Conservation (phyloP, 2,329 filamentous ascomycete species). For the Exserohilum rostratum region DNA sequence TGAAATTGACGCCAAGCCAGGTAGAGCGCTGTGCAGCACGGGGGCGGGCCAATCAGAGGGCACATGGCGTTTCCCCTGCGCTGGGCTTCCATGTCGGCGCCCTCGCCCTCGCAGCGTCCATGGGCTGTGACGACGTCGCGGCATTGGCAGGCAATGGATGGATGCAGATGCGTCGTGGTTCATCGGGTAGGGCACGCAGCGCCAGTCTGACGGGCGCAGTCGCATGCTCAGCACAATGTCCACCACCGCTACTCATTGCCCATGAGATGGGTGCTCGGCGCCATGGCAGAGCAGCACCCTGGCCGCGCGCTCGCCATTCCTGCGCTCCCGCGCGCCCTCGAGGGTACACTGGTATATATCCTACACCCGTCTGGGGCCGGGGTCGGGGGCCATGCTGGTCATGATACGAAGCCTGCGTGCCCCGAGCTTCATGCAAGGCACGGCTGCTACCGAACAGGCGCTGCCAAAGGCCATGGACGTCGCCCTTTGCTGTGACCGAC, state of each 20-base stretch:
- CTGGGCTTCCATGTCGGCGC: background rate
- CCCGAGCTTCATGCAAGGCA: slow-evolving; percentile 21
- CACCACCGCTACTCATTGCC: too few species aligned
- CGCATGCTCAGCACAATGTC: too few species aligned
- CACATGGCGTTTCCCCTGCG: slow-evolving; percentile 4
- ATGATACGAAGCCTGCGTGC: slow-evolving; percentile 18
- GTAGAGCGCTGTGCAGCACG: slow-evolving; percentile 8
- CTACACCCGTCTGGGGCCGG: background rate
- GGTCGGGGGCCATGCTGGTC: slow-evolving; percentile 12
- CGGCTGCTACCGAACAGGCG: slow-evolving; percentile 18
- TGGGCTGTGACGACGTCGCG: too few species aligned
- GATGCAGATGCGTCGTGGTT: background rate
- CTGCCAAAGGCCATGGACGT: slow-evolving; percentile 6
- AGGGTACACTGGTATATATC: too few species aligned
- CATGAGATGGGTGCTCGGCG: too few species aligned
- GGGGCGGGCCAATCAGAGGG: slow-evolving; percentile 2
- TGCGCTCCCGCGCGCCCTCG: too few species aligned
- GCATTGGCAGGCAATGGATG: too few species aligned
- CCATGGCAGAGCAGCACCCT: too few species aligned
- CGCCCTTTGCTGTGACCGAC: background rate
- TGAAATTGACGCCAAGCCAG: slow-evolving; percentile 9
- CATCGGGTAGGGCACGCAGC: too few species aligned
- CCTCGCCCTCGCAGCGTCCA: too few species aligned
- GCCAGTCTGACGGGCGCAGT: too few species aligned
- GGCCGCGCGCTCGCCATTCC: too few species aligned